Percentiles rank a stretch among this genome's conserved stretches.
Conservation (phyloP, 2,329 filamentous ascomycete genomes). For the Zymoseptoria crescenta region DNA sequence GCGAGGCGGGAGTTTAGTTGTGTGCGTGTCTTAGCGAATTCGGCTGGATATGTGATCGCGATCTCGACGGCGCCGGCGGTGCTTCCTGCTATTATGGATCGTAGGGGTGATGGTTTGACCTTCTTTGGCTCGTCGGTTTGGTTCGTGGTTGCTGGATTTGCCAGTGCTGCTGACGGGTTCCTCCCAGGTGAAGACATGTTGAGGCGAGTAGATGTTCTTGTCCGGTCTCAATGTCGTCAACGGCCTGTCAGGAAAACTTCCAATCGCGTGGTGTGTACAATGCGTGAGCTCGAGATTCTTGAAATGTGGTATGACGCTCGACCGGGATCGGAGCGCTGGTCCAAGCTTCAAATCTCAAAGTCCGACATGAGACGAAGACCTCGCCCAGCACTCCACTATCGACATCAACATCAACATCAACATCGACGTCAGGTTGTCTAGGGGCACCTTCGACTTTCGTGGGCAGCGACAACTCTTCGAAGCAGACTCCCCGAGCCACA, state of each 20-base stretch:
- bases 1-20: constrained; percentile 83
- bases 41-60: constrained; percentile 87
- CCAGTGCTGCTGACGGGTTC: background rate
- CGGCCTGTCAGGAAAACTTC: background rate
- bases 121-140: constrained; percentile 13
- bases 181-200: background rate
- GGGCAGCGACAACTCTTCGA: too few species aligned
- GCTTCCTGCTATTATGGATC: constrained; percentile 85
- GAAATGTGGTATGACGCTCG: background rate
- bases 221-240: background rate
- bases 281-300: background rate
- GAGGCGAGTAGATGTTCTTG: background rate
- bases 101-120: constrained; percentile 64
- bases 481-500: too few species aligned
- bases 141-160: background rate
- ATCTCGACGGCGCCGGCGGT: constrained; percentile 95
- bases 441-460: too few species aligned
- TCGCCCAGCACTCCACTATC: background rate
- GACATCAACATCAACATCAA: background rate
- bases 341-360: background rate
- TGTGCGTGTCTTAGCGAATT: constrained; percentile 92
- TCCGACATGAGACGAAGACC: background rate
- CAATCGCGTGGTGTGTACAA: background rate
- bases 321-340: background rate
- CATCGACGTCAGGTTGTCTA: background rate